Percentiles rank a stretch among this genome's conserved stretches.
These are phyloP conservation scores for Aspergillus uvarum DNA, from an alignment of 2,329 filamentous ascomycete species.

Conservation along the genomic window DNA sequence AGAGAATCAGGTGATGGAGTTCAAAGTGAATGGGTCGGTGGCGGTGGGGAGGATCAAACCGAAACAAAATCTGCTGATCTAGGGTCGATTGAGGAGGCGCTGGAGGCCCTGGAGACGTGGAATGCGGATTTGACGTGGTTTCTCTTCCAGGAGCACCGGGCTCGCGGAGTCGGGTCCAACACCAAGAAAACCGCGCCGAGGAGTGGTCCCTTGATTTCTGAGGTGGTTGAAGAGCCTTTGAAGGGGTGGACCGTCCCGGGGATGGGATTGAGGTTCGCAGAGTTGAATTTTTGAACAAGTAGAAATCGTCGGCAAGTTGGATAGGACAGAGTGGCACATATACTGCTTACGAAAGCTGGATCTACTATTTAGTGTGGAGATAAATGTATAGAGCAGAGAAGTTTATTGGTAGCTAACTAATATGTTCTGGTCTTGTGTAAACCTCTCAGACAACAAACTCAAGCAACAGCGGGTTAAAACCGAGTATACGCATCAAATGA, in stretches of 20 bases:
- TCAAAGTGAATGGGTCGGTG: too few species aligned
- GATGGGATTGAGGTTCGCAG: constrained; percentile 39
- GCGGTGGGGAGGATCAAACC: too few species aligned
- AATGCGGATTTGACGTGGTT: constrained; percentile 46
- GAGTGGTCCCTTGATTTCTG: constrained; percentile 5
- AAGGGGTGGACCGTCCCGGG: constrained; percentile 18
- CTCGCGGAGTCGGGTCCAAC: constrained; percentile 6
- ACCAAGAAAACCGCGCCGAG: constrained; percentile 17
- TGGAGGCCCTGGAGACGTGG: constrained; percentile 43
- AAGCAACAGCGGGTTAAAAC: not conserved
- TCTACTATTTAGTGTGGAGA: not conserved
- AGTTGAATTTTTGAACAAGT: constrained; percentile 21
- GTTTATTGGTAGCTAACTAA: constrained; percentile 4
- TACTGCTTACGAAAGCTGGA: not conserved
- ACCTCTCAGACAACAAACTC: not conserved
- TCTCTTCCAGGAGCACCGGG: constrained; percentile 32
- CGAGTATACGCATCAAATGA: constrained; percentile 2
- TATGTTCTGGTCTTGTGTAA: not conserved
- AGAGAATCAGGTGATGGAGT: too few species aligned
- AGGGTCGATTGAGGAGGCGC: constrained; percentile 29
- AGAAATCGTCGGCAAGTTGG: not conserved
- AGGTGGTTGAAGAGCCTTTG: constrained; percentile 12
- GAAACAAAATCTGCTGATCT: not conserved
- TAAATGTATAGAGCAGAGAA: not conserved
- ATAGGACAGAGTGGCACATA: too few species aligned